These are phyloP conservation scores for Hevea brasiliensis DNA, from an alignment of 345 rosid genomes.

Conservation along the genomic window DNA sequence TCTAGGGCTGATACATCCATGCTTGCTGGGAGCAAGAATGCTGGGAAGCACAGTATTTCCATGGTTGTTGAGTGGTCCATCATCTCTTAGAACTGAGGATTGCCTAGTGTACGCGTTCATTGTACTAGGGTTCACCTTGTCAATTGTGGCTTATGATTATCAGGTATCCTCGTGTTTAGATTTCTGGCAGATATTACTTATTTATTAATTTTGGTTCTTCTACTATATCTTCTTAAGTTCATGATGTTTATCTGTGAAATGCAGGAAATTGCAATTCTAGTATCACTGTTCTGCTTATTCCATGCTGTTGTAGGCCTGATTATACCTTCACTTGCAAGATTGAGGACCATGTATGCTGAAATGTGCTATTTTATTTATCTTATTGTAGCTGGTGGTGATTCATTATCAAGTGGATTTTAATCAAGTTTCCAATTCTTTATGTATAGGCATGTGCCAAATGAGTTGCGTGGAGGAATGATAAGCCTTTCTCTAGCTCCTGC, in stretches of 20 bases:
- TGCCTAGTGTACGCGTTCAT: constrained; percentile 63
- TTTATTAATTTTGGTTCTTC: constrained; percentile 6
- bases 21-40: constrained; percentile 89
- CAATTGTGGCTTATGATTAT: constrained; percentile 85
- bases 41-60: constrained; percentile 87
- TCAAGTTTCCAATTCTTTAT: constrained; percentile 17
- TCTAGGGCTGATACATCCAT: constrained; percentile 81
- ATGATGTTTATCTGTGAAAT: constrained; percentile 19
- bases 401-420: constrained; percentile 12
- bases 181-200: neutral
- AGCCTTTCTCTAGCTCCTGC: constrained; percentile 83
- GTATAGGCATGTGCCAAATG: constrained; percentile 82
- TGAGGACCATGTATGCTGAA: constrained; percentile 74
- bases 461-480: constrained; percentile 95
- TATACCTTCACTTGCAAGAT: constrained; percentile 80
- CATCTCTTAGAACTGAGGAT: constrained; percentile 72
- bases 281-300: constrained; percentile 69
- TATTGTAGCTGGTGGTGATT: neutral
- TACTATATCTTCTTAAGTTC: constrained; percentile 10
- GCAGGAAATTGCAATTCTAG: constrained; percentile 83
- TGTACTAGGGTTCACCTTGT: constrained; percentile 59
- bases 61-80: constrained; percentile 68
- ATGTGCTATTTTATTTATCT: neutral
- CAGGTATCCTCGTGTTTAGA: constrained; percentile 55
- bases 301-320: constrained; percentile 70